Evolutionary conservation across 116 monocot genomes (phyloP), one percentile per base, ranked within the genome.

Genomic region (Phalaenopsis hybrid): DNA sequence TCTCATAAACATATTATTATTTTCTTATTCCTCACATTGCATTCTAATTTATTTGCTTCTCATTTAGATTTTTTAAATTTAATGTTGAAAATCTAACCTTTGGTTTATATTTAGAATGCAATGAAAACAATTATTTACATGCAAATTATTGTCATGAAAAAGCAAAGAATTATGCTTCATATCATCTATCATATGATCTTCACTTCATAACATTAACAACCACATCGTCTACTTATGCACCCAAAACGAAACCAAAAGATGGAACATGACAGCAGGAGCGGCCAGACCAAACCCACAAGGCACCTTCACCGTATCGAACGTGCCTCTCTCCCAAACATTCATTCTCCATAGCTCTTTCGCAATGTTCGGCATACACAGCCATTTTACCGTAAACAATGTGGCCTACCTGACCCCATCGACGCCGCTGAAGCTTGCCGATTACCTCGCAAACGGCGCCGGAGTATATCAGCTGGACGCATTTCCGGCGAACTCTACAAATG

Each of bases 391-490:
- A 28, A 89, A 89, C 85, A 89, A 87, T 16, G 85, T 89, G 6
- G 80, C 82, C 28, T 89, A 87, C 79, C 4, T 67, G 44, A 87
- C 87, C 12, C 87, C 85, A 4, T 33, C 79, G 5, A 89, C 83
- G 0, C 89, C 89, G 17, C 48, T 85, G 78, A 89, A 89, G 85
- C 89, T 89, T 44, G 89, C 89, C 4, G 89, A 89, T 31, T 83
- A 75, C 78, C 45, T 80, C 57, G 25, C 44, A 33, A 87, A 89
- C 74, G 87, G 86, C 45, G 44, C 82, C 17, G 87, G 87, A 1
- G 89, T 89, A 48, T 89, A 85, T 82, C 72, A 46, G 74, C 85
- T 85, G 0, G 89, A 87, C 57, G 46, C 17, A 17, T 87, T 87
- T 21, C 83, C 86, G 0, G 48, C 68, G 16, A 28, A 65, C 8